Evolutionary conservation across 208 protist genomes (phyloP).

Genomic region (Trypanosoma cruzi): DNA sequence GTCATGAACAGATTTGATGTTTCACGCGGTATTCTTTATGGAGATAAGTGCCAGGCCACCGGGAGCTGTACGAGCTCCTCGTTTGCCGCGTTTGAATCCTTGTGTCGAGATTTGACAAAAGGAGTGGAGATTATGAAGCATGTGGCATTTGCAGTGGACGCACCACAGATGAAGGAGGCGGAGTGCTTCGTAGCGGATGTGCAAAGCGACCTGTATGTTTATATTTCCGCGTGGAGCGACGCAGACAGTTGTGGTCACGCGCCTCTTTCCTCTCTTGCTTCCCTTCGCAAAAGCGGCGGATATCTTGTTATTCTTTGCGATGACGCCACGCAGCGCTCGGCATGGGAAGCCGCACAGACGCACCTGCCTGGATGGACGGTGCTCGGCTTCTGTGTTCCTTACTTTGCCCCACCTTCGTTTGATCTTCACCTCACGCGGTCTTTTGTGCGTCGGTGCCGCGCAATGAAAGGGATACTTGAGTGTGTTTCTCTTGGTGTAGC

Average conservation of each 20-base stretch:
- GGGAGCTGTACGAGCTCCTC: neutral
- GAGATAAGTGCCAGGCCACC: neutral
- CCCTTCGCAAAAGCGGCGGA: neutral
- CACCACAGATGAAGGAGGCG: neutral
- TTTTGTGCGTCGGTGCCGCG: conserved; percentile 16
- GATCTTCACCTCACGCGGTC: conserved; percentile 44
- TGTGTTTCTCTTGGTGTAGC: conserved; percentile 59
- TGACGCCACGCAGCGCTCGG: conserved; percentile 24
- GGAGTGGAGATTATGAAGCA: neutral
- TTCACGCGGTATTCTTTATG: conserved; percentile 7
- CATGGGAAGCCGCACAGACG: conserved; percentile 6
- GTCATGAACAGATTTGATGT: conserved; percentile 1
- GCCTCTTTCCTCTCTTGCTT: conserved; percentile 4
- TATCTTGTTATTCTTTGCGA: conserved; percentile 36
- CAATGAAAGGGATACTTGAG: conserved; percentile 35
- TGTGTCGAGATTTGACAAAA: conserved; percentile 8
- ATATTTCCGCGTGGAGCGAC: conserved; percentile 18
- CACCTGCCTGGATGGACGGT: conserved; percentile 14
- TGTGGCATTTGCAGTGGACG: conserved; percentile 23
- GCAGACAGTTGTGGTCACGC: conserved; percentile 15
- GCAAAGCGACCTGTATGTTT: conserved; percentile 26
- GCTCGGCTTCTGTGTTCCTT: conserved; percentile 30
- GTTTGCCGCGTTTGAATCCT: neutral
- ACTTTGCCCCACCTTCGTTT: conserved; percentile 52
- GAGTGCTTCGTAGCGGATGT: conserved; percentile 18